Conservation (phyloP, 2,329 filamentous ascomycete genomes). For the Metarhizium anisopliae region DNA sequence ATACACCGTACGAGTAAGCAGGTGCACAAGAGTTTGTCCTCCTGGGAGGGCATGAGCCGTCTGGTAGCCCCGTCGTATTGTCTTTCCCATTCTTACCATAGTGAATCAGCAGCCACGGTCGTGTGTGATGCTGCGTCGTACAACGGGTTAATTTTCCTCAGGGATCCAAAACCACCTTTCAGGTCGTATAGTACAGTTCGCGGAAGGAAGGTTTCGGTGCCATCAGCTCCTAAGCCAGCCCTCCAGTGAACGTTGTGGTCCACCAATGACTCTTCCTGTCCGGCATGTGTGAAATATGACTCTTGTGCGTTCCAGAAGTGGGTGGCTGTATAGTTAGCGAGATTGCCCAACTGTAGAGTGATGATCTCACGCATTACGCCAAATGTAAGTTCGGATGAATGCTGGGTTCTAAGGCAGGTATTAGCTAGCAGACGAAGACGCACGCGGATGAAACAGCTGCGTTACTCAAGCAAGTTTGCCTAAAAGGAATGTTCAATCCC, state of each 20-base stretch:
- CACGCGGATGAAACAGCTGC: background rate
- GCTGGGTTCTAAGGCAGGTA: background rate
- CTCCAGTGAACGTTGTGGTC: slow-evolving; percentile 72
- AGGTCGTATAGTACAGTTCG: slow-evolving; percentile 90
- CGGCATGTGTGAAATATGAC: slow-evolving; percentile 88
- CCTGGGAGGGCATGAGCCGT: background rate
- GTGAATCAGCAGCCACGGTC: slow-evolving; percentile 20
- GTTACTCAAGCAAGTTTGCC: background rate
- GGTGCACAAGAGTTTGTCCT: background rate
- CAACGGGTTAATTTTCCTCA: slow-evolving; percentile 79
- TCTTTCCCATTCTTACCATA: slow-evolving; percentile 22
- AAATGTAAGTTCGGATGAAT: background rate
- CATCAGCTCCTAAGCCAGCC: slow-evolving; percentile 71
- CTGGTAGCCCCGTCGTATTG: background rate
- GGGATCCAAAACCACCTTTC: slow-evolving; percentile 83
- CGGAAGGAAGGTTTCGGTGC: slow-evolving; percentile 84
- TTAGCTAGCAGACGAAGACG: background rate
- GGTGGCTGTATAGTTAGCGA: slow-evolving; percentile 85
- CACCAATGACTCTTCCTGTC: slow-evolving; percentile 25
- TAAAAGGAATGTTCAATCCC: background rate
- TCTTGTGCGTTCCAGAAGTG: slow-evolving; percentile 99
- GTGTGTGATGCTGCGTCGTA: slow-evolving; percentile 48
- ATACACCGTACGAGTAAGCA: background rate
- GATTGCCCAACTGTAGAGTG: slow-evolving; percentile 85
- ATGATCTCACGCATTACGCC: slow-evolving; percentile 81